Base-by-base conservation (phyloP, 495 filamentous ascomycete genomes). In the Aspergillus steynii region DNA sequence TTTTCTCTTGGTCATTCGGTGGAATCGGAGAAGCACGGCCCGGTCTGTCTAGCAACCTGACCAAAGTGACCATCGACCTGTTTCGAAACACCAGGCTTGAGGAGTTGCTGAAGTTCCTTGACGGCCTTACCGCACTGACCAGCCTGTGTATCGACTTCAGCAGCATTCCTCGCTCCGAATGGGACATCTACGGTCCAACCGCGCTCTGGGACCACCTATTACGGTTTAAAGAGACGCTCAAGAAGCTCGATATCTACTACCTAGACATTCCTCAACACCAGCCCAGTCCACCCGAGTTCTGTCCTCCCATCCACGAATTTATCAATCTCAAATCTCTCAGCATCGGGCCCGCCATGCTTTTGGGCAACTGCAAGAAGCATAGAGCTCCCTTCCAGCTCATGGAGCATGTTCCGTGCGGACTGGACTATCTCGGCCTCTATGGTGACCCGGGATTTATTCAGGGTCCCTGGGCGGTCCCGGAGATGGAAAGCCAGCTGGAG, bases 161-260 rank as follows among this genome's bases (percentile, higher is more conserved):
- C 0, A n/a, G 53, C n/a, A 26, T 27, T 9, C 29, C 53, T 26
- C 12, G 1, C 14, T 25, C 7, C n/a, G 29, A 20, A 20, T 56
- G 53, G 32, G n/a, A 25, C 7, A 1, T 32, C 0, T 25, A 20
- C n/a, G 37, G 32, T 2, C 53, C 5, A 46, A 4, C 9, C 2
- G 53, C 37, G 15, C 53, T 56, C 32, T 56, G 53, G 53, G 25
- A 45, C 15, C 53, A 20, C 1, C 34, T 56, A 3, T 6, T 8
- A 9, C 32, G 31, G 27, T 60, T 60, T 26, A 31, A 60, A 42
- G 14, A 25, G 2, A 54, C 32, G 20, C 58, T 60, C 31, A 29
- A 47, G 10, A 10, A 14, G 4, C 50, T 60, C 34, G 58, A 60
- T 27, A 2, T 60, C 0, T 60, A 34, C 7, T 2, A 10, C 28